phyloP scores from a whole-genome alignment of 148 eudicot species.

The Euryodendron excelsum region DNA sequence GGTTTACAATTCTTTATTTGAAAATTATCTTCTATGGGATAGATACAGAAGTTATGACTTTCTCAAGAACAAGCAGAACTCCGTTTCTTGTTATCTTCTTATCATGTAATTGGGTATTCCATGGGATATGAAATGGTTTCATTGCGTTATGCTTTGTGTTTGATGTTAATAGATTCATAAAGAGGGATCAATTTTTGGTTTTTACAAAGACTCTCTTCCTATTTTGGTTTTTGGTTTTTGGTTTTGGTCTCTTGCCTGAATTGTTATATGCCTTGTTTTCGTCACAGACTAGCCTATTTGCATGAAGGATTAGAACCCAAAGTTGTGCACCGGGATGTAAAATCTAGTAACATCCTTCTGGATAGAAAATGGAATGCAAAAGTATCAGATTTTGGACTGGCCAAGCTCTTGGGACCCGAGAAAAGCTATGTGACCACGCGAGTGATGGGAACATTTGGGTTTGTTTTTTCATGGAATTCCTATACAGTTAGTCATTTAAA shows the following conservation, averaged over 20 bases:
- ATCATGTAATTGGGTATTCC: neutral
- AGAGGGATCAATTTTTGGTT: neutral
- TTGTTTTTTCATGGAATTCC: conserved; percentile 21
- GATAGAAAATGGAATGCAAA: conserved; percentile 82
- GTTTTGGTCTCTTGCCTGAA: neutral
- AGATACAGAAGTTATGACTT: neutral
- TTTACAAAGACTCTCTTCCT: neutral
- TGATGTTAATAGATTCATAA: neutral
- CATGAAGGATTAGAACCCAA: conserved; percentile 97
- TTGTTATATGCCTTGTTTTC: conserved; percentile 8
- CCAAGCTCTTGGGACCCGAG: conserved; percentile 86
- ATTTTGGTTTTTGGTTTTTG: neutral
- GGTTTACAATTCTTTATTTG: no score
- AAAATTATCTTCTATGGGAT: neutral
- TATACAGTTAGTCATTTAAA: neutral
- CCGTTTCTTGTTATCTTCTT: neutral
- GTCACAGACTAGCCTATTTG: conserved; percentile 74
- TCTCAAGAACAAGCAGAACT: neutral
- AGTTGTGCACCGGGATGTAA: conserved; percentile 97
- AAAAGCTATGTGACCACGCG: conserved; percentile 90
- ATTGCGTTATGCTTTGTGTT: neutral
- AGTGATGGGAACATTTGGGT: conserved; percentile 99
- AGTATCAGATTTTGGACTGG: conserved; percentile 96
- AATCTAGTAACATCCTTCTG: conserved; percentile 90
- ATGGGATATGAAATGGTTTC: neutral